Base-by-base conservation (phyloP, 2,329 filamentous ascomycete species). In the Neurospora sp. region DNA sequence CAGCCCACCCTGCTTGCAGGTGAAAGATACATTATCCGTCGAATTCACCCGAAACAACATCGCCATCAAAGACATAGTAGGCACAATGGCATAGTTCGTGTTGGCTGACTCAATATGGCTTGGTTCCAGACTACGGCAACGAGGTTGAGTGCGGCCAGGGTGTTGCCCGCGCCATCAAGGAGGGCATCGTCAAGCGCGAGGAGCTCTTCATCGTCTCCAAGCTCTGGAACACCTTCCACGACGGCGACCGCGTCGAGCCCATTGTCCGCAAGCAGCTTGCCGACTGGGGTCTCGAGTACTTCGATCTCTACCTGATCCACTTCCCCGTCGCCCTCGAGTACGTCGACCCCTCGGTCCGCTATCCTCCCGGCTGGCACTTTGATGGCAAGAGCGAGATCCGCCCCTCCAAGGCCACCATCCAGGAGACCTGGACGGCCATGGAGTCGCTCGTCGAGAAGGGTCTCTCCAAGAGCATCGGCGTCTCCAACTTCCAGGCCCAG, bases 141-240 rank as follows among this genome's bases (percentile, higher is more conserved):
- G 92, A 95, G 81, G 87, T 88, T 75, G 91, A 93, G 80, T 88
- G 87, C 73, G 92, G 92, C 71, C 82, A 93, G 79, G 92, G 92
- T 76, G 86, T 95, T 66, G 87, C 89, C 71, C 90, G 91, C 75
- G 92, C 92, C 77, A 92, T 96, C 81, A 86, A 90, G 78, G 92
- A 96, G 10, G 91, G 92, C 62, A 80, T 95, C 70, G 91, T 94
- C 75, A 93, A 90, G 84, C 90, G 92, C 71, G 88, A 92, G 81
- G 92, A 97, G 33, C 91, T 97, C 79, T 97, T 97, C 87, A 89
- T 97, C 78, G 91, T 94, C 74, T 93, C 91, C 81, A 97, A 97
- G 85, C 90, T 97, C 70, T 97, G 93, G 93, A 93, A 95, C 84
- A 90, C 89, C 74, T 97, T 93, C 87, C 92, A 97, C 84, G 91